Evolutionary conservation across 2,329 filamentous ascomycete genomes (phyloP).

Genomic region (Diatrype stigma): DNA sequence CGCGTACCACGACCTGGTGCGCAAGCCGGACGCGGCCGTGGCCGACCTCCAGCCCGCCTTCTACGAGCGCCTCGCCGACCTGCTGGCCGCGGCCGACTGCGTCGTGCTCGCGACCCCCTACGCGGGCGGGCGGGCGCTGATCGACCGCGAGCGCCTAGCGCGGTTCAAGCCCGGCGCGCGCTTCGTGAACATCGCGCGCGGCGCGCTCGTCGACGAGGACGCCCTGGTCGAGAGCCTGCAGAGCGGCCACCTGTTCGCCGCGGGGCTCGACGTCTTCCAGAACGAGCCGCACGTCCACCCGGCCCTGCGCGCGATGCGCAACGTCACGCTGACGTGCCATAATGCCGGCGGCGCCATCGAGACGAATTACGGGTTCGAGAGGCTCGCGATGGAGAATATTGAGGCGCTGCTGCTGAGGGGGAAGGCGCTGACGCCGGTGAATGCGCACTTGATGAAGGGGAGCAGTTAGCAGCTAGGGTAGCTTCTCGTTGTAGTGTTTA

Average conservation of each 20-base stretch:
- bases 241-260: conserved; percentile 48
- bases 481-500: too few relatives aligned
- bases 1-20: conserved; percentile 52
- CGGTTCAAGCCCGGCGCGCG: conserved; percentile 53
- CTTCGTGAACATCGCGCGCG: conserved; percentile 55
- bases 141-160: conserved; percentile 44
- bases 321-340: conserved; percentile 61
- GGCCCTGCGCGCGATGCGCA: conserved; percentile 53
- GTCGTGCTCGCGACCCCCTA: conserved; percentile 49
- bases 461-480: background rate
- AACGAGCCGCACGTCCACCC: conserved; percentile 58
- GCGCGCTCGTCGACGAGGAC: conserved; percentile 50
- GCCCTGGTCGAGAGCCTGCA: conserved; percentile 50
- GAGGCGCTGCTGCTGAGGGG: conserved; percentile 52
- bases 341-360: conserved; percentile 64
- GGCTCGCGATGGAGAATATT: conserved; percentile 45
- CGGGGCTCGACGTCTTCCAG: conserved; percentile 55
- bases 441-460: conserved; percentile 42
- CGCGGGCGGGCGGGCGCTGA: conserved; percentile 46
- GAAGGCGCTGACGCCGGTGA: conserved; percentile 55
- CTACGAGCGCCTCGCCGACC: too few relatives aligned
- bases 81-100: conserved; percentile 50
- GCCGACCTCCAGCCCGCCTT: conserved; percentile 43
- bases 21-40: conserved; percentile 29
- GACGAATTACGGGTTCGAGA: conserved; percentile 37